Evolutionary conservation across 2,329 filamentous ascomycete species (phyloP), one percentile per base, ranked within the genome.

Genomic region (Epicoccum nigrum): DNA sequence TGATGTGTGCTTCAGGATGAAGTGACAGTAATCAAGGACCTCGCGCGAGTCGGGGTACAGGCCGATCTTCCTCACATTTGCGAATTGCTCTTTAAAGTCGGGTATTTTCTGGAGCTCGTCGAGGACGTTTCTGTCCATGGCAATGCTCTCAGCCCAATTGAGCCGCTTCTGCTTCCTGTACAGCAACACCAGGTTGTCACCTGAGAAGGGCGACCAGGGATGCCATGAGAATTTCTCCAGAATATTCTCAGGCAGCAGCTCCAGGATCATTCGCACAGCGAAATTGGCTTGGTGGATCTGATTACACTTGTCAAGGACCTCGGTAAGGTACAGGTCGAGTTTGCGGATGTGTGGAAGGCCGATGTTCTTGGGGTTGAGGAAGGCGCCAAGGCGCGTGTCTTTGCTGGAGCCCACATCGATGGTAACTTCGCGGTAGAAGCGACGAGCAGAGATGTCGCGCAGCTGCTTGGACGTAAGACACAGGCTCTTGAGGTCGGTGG

Each of bases 141-240:
- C 70, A 55, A 79, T 78, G 42, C 73, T 76, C 54, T 80, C 77
- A 15, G 80, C 65, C 74, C 76, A 78, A 52, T 76, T 76, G 72
- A 81, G 73, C 43, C 71, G 69, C 59, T 74, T 76, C 70, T 81
- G 78, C 56, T 76, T 79, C 56, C 72, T 73, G 62, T 78, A 79
- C 8, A 81, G 70, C 32, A 80, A 57, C 15, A 79, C 51, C 53
- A 80, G 62, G 46, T 79, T 81, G 32, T 80, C 78, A 15, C 73
- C 70, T 4, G 74, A 75, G 54, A 80, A 80, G 1, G 74, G 69
- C 38, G 72, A 71, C 78, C 77, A 80, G 13, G 77, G 77, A 62
- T 78, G 76, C 78, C 78, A 81, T 54, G 74, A 77, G 66, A 80
- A 79, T 54, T 76, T 75, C 54, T 80, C 77, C 19, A 81, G 67